Evolutionary conservation across 2,329 filamentous ascomycete genomes (phyloP).

Genomic region (Chrysoporthe cubensis): DNA sequence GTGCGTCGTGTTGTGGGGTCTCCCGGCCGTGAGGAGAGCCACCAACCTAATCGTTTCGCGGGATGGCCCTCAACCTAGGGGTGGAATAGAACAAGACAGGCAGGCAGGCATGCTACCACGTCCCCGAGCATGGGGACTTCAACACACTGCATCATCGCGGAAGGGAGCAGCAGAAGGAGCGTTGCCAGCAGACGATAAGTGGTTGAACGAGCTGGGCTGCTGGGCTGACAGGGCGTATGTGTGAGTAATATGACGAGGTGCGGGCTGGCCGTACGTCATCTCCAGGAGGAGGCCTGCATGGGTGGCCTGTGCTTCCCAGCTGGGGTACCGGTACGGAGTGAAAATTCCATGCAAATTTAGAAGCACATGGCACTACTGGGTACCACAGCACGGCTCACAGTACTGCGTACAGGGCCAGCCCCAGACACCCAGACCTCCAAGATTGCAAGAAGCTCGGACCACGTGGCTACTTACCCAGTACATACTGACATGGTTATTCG

Average conservation of each 20-base stretch:
- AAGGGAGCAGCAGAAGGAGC: no score
- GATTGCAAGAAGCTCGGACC: slow-evolving; percentile 7
- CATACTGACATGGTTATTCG: no score
- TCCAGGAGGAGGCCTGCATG: background rate
- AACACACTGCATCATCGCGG: no score
- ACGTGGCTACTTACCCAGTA: background rate
- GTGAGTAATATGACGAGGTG: background rate
- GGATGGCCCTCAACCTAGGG: background rate
- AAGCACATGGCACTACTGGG: background rate
- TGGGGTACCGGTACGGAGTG: background rate
- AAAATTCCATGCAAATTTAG: background rate
- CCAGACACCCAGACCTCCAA: background rate
- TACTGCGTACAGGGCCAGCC: no score
- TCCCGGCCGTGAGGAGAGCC: no score
- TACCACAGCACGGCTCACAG: no score
- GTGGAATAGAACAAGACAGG: background rate
- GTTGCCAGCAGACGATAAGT: no score
- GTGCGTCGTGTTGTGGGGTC: no score
- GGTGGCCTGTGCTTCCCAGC: background rate
- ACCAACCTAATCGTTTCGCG: background rate
- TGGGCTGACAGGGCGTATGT: background rate
- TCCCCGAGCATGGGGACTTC: no score
- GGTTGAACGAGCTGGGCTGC: background rate
- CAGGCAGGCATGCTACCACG: background rate
- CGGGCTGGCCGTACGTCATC: slow-evolving; percentile 2